Conservation (phyloP, 306 rosid genomes). For the Cercis canadensis region DNA sequence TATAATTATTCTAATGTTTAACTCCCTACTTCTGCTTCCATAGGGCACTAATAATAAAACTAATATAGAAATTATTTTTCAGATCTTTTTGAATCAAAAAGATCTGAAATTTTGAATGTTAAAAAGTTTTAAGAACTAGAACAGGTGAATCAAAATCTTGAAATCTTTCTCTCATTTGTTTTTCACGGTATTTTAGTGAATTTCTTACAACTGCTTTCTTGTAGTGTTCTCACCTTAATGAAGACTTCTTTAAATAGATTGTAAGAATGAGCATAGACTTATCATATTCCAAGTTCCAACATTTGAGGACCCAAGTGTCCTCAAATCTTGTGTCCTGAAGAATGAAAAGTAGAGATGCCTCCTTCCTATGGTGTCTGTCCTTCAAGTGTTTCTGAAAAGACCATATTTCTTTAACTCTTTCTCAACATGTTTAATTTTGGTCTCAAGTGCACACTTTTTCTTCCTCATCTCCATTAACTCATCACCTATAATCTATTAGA, state of each 20-base stretch:
- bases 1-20: too few species aligned
- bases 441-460: neutral
- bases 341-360: neutral
- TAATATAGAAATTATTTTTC: too few species aligned
- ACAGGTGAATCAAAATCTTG: too few species aligned
- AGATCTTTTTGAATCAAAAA: too few species aligned
- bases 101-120: too few species aligned
- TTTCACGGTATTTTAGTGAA: too few species aligned
- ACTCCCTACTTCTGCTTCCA: too few species aligned
- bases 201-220: too few species aligned
- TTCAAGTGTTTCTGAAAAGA: slow-evolving; percentile 4
- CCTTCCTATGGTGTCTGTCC: neutral
- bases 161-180: too few species aligned
- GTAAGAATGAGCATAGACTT: neutral
- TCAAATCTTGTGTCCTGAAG: neutral
- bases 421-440: neutral
- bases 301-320: neutral
- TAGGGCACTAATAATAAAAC: too few species aligned
- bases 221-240: too few species aligned
- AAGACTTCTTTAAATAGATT: neutral
- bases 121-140: too few species aligned
- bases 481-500: neutral
- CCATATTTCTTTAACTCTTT: slow-evolving; percentile 24
- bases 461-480: slow-evolving; percentile 15
- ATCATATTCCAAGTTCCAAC: neutral